Evolutionary conservation across 2,329 filamentous ascomycete genomes (phyloP), one percentile per base, ranked within the genome.

Genomic region (Claviceps sp.): DNA sequence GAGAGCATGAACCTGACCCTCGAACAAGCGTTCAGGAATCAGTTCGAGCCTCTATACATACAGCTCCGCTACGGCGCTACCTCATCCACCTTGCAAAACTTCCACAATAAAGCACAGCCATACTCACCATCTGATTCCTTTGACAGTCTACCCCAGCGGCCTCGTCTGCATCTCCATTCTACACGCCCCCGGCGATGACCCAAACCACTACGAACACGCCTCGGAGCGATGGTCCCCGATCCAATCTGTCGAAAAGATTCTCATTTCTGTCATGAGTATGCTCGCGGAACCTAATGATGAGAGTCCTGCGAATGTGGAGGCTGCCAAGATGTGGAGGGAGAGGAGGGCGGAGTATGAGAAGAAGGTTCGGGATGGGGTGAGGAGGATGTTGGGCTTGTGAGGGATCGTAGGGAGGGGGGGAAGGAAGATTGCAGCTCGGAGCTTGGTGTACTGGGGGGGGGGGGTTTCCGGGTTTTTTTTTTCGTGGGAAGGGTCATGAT

Each of bases 121-220:
- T 34, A 11, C 30, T 41, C n/a, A 41, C 18, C 2, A 5, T 8
- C 4, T 11, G 11, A 3, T 22, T 24, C 13, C 18, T 8, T 8
- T 16, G 9, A 42, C 58, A 95, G 90, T 97, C 50, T 97, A 97
- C 67, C 79, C 85, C 16, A 91, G 85, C 65, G 91, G 91, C 57
- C 79, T 91, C 18, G 93, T 97, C 61, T 97, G 91, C 73, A 97
- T 97, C 63, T 95, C 88, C n/a, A 97, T 97, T 72, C 82, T 97
- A 2, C 91, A 97, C 69, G 85, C 91, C 3, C 91, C 91, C 2
- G 91, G 93, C 62, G 91, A 97, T 71, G 91, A 97, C 69, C 93
- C 93, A 51, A 96, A 96, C 72, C 90, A 95, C 74, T 97, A 97
- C 77, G 91, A 97, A 70, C 87, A 91, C 61, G 91, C 93, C 7